Evolutionary conservation across 140 eudicot genomes (phyloP), one percentile per base, ranked within the genome.

Genomic region (Stevia rebaudiana): DNA sequence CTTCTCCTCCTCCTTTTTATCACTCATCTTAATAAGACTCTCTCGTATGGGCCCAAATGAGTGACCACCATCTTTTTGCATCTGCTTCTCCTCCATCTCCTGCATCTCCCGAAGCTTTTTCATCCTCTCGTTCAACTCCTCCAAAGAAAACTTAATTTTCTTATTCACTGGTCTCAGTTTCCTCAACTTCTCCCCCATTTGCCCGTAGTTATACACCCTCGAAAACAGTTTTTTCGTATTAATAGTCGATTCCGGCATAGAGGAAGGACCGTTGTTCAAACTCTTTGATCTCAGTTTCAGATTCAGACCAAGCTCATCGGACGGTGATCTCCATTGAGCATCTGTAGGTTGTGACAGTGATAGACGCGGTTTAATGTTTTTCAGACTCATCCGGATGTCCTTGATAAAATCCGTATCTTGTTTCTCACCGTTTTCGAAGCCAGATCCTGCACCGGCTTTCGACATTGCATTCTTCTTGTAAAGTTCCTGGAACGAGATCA

Each of bases 121-220:
- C 10, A 85, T 60, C 79, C 95, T 78, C 35, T 85, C 81, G 4
- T 76, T 80, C 69, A 88, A 37, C 73, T 83, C 88, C 6, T n/a
- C 25, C 28, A 84, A 55, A 0, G 95, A 81, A 60, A 88, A 88
- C 75, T 74, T 67, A 12, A 47, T 48, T 46, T 63, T 78, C 71
- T 69, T 79, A 37, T 49, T 80, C 39, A 62, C 81, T 3, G 94
- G 79, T 65, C 96, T 78, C 81, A 88, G 62, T 39, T 2, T 54
- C 76, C 59, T 80, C 84, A 88, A 66, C 79, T 52, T 79, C 51
- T 61, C 50, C 79, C 96, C 96, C 72, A 88, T 33, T 0, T 80
- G 82, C 0, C 8, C 28, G 36, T 70, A 13, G 17, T 18, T 49
- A 42, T 82, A 80, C 19, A 0, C 19, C 74, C 49, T 81, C 51